Evolutionary conservation across 306 rosid species (phyloP), one percentile per base, ranked within the genome.

Genomic region (Betula pendula): DNA sequence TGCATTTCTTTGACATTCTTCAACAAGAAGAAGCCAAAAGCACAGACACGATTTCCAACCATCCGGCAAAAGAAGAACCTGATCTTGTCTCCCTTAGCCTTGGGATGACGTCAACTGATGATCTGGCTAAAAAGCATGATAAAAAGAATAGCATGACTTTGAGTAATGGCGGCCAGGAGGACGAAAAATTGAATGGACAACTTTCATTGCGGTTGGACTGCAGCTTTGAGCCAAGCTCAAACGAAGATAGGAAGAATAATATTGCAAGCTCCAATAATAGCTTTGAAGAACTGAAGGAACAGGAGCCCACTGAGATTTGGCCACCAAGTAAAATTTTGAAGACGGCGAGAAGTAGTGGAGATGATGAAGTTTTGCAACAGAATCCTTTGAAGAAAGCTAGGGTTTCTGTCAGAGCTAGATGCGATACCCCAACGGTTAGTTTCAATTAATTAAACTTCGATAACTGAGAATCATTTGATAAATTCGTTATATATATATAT

Each of bases 351-450:
- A 75, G 16, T 16, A 5, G 8, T 35, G 77, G 53, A 15, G 89
- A 84, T 11, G 80, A 62, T 78, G 88, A 82, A 69, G 78, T 56
- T 78, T 60, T 84, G 22, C 90, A 77, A 42, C 82, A 68, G 2
- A 60, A 78, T 71, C 87, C 66, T 2, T 75, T 73, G 49, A 92
- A 92, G 88, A 88, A 85, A 55, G 51, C 92, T 74, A 90, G 96
- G 83, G 96, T 92, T 86, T 89, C 87, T 3, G 84, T 92, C 24
- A 80, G 94, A 87, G 94, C 89, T 6, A 85, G 92, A 77, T 90
- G 97, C 14, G 89, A 92, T 33, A 74, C 88, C 5, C 90, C 83
- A 44, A 92, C 91, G 74, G 96, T 92, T 45, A 82, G 89, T 80
- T 50, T 22, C 27, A 16, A 5, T 38, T 29, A 29, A 29, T n/a